Evolutionary conservation across 768 basidiomycete species (phyloP), one percentile per base, ranked within the genome.

Genomic region (Leccinum boreale): DNA sequence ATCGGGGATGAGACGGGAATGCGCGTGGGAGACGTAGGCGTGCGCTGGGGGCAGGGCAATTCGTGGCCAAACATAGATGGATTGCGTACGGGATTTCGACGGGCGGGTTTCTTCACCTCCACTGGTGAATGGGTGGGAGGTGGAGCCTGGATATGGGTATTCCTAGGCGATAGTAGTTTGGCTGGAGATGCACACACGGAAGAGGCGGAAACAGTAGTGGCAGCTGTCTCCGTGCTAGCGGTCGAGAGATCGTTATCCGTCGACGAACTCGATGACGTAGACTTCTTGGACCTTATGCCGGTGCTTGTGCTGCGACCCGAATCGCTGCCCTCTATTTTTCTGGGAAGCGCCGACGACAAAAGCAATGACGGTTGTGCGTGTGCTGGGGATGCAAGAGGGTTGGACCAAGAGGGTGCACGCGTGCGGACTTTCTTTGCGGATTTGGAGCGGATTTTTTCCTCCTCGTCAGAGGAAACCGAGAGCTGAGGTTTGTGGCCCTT

Each of bases 381-480:
- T 46, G 53, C 60, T 45, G 68, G 55, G 48, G 63, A 55, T 31
- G 64, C 63, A 56, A 64, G 65, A 58, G 70, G 58, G 55, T 59
- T 64, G 36, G 68, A 70, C 71, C 71, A 74, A 15, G 72, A 66
- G 24, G 62, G 70, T 56, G 71, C 79, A 61, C 56, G 59, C 19
- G 70, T 74, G 53, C 83, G 78, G 50, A 78, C 73, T 72, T 86
- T 89, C 80, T 90, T 91, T 23, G 78, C 85, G 35, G 76, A 78
- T 60, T 77, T 77, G 42, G 77, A 79, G 36, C 87, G 81, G 23
- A 78, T 64, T 69, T 84, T 85, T 73, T 91, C 88, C 66, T 90
- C 89, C 61, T 90, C 89, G 65, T 91, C 89, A 19, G 86, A 87
- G 12, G 89, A 88, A 23, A 82, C 74, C 44, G 77, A 82, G 74